Base-by-base conservation (phyloP, 179 eudicot species). In the Gypsophila paniculata region DNA sequence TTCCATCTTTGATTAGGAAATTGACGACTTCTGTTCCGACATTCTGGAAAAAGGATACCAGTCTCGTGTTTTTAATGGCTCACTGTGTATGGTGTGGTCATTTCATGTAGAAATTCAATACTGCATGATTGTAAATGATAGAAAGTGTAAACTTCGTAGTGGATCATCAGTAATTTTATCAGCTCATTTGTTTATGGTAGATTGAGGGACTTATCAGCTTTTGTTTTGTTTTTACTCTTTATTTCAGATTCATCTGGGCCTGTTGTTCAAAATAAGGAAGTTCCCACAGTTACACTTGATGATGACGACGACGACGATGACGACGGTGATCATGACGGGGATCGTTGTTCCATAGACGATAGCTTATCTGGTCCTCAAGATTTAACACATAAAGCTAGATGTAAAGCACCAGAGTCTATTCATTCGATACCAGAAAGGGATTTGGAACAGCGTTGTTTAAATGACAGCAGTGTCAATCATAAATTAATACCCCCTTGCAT, bases 221-320 rank as follows among this genome's bases (percentile, higher is more conserved):
- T 44, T 46, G 15, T 34, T 38, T 67, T 61, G 51, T 79, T 22
- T 66, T 44, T n/a, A 29, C 25, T 18, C 2, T 22, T 70, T 55
- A 39, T 62, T 39, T 59, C 70, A 84, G 89, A 76, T 67, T 77
- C 86, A 52, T 60, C 77, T 26, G 82, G 74, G 49, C 60, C 81
- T 15, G 62, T 58, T 13, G 12, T 71, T 70, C 78, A 63, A 39
- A 55, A 58, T 19, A 78, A 72, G 65, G 77, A 76, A 65, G 62
- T 32, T 25, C 69, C 36, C 59, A 61, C 72, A 60, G 63, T 72
- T 54, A 68, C 82, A 26, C 74, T 57, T 6, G 62, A 53, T 69
- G 77, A 77, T 65, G 77, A 57, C 29, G 60, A 68, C 9, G 72
- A 29, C 17, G 60, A 52, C 11, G 46, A 42, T 42, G 46, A 42